phyloP scores from a whole-genome alignment of 176 grass and related monocot genomes.

The Poa pratensis region DNA sequence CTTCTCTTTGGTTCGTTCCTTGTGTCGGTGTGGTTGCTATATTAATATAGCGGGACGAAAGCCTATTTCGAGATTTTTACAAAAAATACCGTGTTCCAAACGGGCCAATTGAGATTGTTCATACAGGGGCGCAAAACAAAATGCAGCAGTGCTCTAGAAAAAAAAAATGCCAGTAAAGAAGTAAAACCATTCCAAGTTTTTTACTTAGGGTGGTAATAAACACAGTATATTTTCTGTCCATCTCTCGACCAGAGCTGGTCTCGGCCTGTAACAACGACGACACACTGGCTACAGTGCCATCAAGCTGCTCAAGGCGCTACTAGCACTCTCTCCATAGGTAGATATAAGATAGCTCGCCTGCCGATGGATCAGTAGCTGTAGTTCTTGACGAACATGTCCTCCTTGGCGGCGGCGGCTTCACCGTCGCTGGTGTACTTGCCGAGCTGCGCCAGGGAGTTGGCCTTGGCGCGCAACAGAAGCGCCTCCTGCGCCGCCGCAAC shows the following conservation, averaged over 20 bases:
- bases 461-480: conserved; percentile 80
- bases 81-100: background rate
- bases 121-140: background rate
- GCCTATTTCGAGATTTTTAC: too few species aligned
- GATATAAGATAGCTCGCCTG: conserved; percentile 17
- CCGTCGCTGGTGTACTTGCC: conserved; percentile 93
- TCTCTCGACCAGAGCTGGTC: conserved; percentile 22
- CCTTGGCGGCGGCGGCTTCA: conserved; percentile 74
- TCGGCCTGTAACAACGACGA: conserved; percentile 34
- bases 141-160: conserved; percentile 17
- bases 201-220: conserved; percentile 29
- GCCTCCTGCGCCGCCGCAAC: conserved; percentile 82
- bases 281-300: conserved; percentile 49
- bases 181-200: conserved; percentile 39
- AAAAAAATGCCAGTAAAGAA: conserved; percentile 39
- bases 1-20: too few species aligned
- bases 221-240: conserved; percentile 23
- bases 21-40: too few species aligned
- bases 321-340: conserved; percentile 19
- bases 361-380: conserved; percentile 73
- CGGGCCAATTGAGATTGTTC: background rate
- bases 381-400: conserved; percentile 98
- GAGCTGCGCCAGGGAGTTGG: conserved; percentile 92
- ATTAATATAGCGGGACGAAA: too few species aligned
- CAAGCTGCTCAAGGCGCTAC: conserved; percentile 37